A percentile compares a stretch with the other conserved stretches of the same genome.
phyloP scores from a whole-genome alignment of 805 yeast genomes.

The Saccharomyces kudriavzevii region DNA sequence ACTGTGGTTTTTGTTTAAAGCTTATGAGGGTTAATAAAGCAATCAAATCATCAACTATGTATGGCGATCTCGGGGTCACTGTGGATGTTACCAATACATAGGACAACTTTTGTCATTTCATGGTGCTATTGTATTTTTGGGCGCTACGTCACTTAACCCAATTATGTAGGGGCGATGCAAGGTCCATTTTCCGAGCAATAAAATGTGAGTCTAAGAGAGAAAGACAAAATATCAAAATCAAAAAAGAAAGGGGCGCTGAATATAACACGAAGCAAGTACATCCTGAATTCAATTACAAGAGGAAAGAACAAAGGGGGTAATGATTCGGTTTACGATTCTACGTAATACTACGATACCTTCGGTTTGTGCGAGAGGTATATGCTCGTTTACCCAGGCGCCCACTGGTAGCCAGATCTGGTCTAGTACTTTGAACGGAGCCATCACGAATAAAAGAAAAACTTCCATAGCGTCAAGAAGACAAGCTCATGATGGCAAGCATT shows the following conservation, averaged over 20 bases:
- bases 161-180: background rate
- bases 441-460: background rate
- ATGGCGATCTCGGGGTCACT: too few relatives aligned
- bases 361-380: background rate
- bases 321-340: background rate
- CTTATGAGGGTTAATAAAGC: background rate
- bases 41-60: background rate
- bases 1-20: background rate
- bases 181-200: background rate
- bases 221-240: background rate
- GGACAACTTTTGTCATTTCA: background rate
- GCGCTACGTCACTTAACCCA: background rate
- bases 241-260: background rate
- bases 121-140: background rate
- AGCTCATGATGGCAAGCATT: constrained; percentile 16
- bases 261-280: background rate
- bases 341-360: background rate
- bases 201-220: background rate
- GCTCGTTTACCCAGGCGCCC: background rate
- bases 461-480: background rate
- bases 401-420: background rate
- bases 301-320: background rate
- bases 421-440: background rate
- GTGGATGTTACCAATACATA: background rate
- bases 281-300: background rate